Base-by-base conservation (phyloP, 768 basidiomycete species). In the Auriscalpium vulgare region DNA sequence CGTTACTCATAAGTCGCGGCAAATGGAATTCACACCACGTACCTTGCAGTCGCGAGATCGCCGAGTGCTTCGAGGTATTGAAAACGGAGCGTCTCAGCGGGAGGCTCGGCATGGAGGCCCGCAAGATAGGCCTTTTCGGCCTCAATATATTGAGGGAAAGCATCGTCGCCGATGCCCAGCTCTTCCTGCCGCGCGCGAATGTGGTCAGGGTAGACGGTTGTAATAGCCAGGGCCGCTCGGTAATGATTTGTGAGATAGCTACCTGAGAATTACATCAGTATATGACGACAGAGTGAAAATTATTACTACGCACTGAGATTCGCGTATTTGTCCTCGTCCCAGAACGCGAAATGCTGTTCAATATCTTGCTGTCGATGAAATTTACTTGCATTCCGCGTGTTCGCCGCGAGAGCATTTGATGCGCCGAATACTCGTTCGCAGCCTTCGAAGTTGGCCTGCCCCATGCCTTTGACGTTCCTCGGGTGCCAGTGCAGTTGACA, bases 401-500 rank as follows among this genome's bases (percentile, higher is more conserved):
- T 50, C 3, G 56, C 8, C 1, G 67, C 68, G 16, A 65, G 55
- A 2, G 34, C 46, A 53, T 69, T 71, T 4, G 65, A 69, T 2
- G 59, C 54, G 1, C 61, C 56, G 52, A 69, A 71, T 13, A 63
- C 46, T 5, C 65, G 66, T 35, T 71, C 67, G 37, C 63, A 65
- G 1, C 60, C 62, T 51, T 71, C 65, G 17, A 66, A 64, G 44
- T 69, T 65, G 21, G 62, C 63, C 16, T 63, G 60, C 2, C 70
- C 67, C 2, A 57, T 58, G 8, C 68, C 68, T 10, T 47, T 16
- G 34, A 64, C 56, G 44, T 66, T 66, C 29, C 61, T 47, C 1
- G 69, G 69, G 57, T 70, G 69, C 61, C 62, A 67, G 16, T 55
- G 19, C 1, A 69, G 36, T 45, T 68, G 69, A 40, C 70, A 71